A percentile compares a stretch with the other conserved stretches of the same genome.
phyloP scores from a whole-genome alignment of 108 stramenopile genomes.

The Mediolabrus comicus region DNA sequence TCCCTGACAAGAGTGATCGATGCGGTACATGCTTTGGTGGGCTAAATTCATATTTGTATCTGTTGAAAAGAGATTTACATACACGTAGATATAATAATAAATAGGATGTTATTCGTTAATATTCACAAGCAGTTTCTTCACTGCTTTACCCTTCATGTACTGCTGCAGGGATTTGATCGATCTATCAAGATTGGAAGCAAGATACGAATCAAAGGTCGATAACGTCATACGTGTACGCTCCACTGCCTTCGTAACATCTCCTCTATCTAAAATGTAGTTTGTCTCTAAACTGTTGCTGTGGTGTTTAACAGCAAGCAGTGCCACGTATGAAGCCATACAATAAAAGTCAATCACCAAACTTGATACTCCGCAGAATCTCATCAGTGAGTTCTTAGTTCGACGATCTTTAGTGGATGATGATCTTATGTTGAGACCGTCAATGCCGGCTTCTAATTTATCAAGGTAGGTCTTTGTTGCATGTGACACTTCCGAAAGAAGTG shows the following conservation, averaged over 20 bases:
- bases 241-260: constrained; percentile 18
- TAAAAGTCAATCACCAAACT: constrained; percentile 8
- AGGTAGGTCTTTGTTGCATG: constrained; percentile 19
- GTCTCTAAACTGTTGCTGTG: neutral
- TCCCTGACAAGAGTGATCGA: constrained; percentile 65
- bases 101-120: neutral
- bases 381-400: constrained; percentile 5
- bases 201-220: constrained; percentile 25
- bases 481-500: constrained; percentile 46
- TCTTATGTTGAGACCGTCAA: neutral
- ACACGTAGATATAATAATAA: no score
- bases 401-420: constrained; percentile 18
- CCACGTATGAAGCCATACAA: constrained; percentile 7
- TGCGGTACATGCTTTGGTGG: constrained; percentile 40
- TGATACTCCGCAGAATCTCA: constrained; percentile 6
- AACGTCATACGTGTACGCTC: constrained; percentile 31
- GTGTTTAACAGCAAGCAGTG: constrained; percentile 7
- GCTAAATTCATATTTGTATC: neutral
- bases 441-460: neutral
- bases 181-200: constrained; percentile 22
- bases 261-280: neutral
- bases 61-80: neutral
- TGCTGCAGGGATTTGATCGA: constrained; percentile 27
- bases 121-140: neutral
- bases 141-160: constrained; percentile 22